Base-by-base conservation (phyloP, 495 filamentous ascomycete species). In the Penicillium canariense region DNA sequence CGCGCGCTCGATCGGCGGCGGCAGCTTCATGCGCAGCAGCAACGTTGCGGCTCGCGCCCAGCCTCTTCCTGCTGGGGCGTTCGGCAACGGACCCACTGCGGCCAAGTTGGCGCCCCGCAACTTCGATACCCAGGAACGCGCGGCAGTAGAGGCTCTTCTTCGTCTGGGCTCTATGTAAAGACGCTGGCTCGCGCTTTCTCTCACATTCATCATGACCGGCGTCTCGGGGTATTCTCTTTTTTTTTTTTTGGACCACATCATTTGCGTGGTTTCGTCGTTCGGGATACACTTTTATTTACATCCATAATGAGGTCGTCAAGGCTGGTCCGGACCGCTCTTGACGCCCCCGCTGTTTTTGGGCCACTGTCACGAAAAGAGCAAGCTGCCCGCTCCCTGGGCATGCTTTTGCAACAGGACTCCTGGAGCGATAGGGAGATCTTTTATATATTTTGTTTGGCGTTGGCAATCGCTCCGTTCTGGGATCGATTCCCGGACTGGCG, bases 151-250 rank as follows among this genome's bases (percentile, higher is more conserved):
- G 70, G 89, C 89, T 50, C 83, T 95, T 69, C 77, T 95, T 61
- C 83, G 84, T 71, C 83, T 95, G 71, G 88, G 89, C 72, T 91
- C 88, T 72, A 88, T 91, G 86, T 92, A 88, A 88, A 77, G 14
- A 14, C 8, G 77, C 55, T 64, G n/a, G n/a, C n/a, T n/a, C n/a
- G n/a, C n/a, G n/a, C 64, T 61, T 50, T 48, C 22, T 23, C 12
- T 46, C 32, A 30, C n/a, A n/a, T n/a, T 39, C 51, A 53, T 60
- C 59, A 65, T 63, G 28, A 55, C 56, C 48, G 64, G 64, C 70
- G 67, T 70, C 69, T 50, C n/a, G n/a, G n/a, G n/a, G n/a, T n/a
- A n/a, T 52, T 39, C 25, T 39, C 47, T 47, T 61, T 50, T 44
- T 23, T 42, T 55, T 60, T 51, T 55, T 48, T 49, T 53, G 45